Evolutionary conservation across 2,329 filamentous ascomycete genomes (phyloP).

Genomic region (Phyllosticta citrichinensis): DNA sequence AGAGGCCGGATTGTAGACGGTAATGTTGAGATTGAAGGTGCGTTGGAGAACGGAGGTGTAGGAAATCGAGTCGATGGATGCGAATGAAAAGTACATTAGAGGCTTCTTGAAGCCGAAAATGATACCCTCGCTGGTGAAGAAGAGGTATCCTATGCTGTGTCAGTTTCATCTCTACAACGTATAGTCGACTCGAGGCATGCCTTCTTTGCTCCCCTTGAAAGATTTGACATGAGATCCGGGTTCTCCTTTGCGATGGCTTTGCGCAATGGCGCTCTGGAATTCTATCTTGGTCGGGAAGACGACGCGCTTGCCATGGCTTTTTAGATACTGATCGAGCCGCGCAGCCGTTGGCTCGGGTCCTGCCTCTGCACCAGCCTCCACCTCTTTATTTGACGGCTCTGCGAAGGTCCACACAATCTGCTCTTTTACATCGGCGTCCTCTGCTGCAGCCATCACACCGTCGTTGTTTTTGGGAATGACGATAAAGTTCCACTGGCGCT

Average conservation of each 20-base stretch:
- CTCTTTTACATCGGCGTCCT: constrained; percentile 34
- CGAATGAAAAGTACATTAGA: constrained; percentile 51
- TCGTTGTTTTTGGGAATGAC: constrained; percentile 45
- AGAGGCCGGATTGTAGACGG: constrained; percentile 13
- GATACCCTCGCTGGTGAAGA: constrained; percentile 51
- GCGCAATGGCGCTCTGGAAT: constrained; percentile 50
- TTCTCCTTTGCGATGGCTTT: constrained; percentile 52
- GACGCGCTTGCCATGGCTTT: constrained; percentile 35
- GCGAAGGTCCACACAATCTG: constrained; percentile 52
- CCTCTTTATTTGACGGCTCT: constrained; percentile 39
- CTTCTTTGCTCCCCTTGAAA: constrained; percentile 55
- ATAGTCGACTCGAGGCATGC: constrained; percentile 24
- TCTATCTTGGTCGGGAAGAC: constrained; percentile 46
- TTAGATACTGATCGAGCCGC: constrained; percentile 33
- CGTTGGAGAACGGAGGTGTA: constrained; percentile 56
- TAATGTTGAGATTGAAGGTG: constrained; percentile 53
- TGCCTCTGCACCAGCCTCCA: constrained; percentile 33
- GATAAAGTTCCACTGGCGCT: constrained; percentile 54
- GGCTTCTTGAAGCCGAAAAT: constrained; percentile 59
- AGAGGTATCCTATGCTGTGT: constrained; percentile 45
- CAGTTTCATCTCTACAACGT: background rate
- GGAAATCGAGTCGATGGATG: constrained; percentile 47
- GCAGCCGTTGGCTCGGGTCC: constrained; percentile 37
- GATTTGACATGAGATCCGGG: constrained; percentile 55
- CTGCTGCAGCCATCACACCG: constrained; percentile 36